phyloP scores from a whole-genome alignment of 495 filamentous ascomycete genomes.

The Lichina pygmaea region DNA sequence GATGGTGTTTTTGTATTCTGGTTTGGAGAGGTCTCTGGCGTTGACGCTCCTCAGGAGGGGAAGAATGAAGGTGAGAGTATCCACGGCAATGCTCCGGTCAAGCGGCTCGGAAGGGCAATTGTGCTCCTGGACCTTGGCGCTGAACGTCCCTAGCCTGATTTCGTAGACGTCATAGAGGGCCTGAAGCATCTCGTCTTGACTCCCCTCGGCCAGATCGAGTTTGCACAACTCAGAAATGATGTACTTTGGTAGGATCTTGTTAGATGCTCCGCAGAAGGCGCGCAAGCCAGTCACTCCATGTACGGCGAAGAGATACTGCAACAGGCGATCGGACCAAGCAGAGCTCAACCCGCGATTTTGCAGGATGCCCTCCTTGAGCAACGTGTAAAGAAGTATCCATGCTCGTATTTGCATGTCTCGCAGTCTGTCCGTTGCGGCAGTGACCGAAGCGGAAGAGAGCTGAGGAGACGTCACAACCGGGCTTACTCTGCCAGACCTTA shows the following conservation, averaged over 20 bases:
- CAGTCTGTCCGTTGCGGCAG: constrained; percentile 37
- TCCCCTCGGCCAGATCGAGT: constrained; percentile 32
- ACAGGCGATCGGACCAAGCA: constrained; percentile 35
- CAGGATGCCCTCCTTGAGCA: constrained; percentile 45
- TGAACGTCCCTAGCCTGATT: constrained; percentile 44
- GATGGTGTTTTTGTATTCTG: constrained; percentile 62
- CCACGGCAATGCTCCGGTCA: constrained; percentile 44
- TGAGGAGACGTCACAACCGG: not conserved
- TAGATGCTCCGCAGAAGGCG: constrained; percentile 61
- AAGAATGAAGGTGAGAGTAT: constrained; percentile 61
- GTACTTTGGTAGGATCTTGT: constrained; percentile 67
- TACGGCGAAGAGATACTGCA: constrained; percentile 46
- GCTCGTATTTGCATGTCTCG: constrained; percentile 72
- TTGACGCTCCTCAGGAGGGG: constrained; percentile 55
- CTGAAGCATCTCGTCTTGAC: constrained; percentile 58
- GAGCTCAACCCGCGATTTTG: constrained; percentile 37
- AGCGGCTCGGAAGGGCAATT: constrained; percentile 47
- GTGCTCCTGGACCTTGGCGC: constrained; percentile 44
- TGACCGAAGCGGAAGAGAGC: constrained; percentile 1
- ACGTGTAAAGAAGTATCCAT: constrained; percentile 54
- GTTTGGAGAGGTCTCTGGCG: constrained; percentile 76
- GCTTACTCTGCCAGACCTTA: constrained; percentile 37
- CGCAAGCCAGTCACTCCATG: constrained; percentile 72
- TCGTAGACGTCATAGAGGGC: constrained; percentile 75
- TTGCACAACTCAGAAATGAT: constrained; percentile 57